Conservation (phyloP, 2,329 filamentous ascomycete genomes). For the Hawksworthiomyces lignivorus region DNA sequence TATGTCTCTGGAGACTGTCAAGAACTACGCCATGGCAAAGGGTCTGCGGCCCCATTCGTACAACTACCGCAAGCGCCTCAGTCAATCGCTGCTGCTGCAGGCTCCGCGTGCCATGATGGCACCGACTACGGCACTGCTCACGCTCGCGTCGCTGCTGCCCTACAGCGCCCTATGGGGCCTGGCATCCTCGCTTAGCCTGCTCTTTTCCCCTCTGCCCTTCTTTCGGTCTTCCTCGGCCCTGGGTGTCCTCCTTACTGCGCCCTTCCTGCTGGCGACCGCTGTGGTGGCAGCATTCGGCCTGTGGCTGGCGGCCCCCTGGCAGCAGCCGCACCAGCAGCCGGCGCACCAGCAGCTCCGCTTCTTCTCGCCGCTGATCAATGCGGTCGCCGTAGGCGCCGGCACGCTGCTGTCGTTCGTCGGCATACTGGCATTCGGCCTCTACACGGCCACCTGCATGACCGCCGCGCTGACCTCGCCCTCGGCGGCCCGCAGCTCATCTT, state of each 20-base stretch:
- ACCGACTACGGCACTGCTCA: constrained; percentile 41
- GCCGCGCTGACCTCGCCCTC: constrained; percentile 14
- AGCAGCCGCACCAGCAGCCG: constrained; percentile 17
- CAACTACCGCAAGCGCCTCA: constrained; percentile 13
- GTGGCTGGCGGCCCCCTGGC: constrained; percentile 14
- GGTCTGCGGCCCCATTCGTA: background rate
- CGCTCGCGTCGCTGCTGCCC: constrained; percentile 37
- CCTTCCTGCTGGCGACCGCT: constrained; percentile 33
- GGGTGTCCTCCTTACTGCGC: constrained; percentile 37
- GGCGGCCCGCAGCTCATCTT: constrained; percentile 14
- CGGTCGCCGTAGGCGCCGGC: constrained; percentile 28
- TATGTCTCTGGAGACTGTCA: constrained; percentile 25
- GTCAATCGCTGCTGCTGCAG: constrained; percentile 31
- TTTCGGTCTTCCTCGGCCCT: constrained; percentile 30
- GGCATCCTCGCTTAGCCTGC: constrained; percentile 34
- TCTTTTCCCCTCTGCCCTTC: constrained; percentile 39
- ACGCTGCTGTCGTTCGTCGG: constrained; percentile 32
- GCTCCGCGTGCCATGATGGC: constrained; percentile 39
- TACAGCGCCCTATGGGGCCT: constrained; percentile 40
- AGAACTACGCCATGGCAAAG: constrained; percentile 28
- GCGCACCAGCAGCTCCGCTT: background rate
- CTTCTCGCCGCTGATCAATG: constrained; percentile 21
- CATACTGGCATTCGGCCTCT: constrained; percentile 38
- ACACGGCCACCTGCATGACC: constrained; percentile 29
- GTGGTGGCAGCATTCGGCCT: constrained; percentile 26